Conservation (phyloP, 345 rosid species). For the Bruguiera parviflora region DNA sequence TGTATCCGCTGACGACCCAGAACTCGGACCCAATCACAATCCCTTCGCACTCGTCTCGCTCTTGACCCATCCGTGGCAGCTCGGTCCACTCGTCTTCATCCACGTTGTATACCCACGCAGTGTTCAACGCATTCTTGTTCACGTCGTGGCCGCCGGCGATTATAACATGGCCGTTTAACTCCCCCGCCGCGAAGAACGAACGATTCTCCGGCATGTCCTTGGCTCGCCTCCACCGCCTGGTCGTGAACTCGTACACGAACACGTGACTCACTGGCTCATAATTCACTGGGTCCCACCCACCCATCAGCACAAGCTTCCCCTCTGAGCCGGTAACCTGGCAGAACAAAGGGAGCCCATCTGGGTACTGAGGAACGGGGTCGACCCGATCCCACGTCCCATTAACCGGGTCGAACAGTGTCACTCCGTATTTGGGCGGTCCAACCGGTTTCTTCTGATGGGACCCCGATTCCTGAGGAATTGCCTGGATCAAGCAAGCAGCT, state of each 20-base stretch:
- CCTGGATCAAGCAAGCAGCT: constrained; percentile 57
- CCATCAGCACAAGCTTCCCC: constrained; percentile 57
- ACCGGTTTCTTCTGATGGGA: constrained; percentile 26
- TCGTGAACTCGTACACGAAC: constrained; percentile 48
- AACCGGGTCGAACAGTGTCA: constrained; percentile 44
- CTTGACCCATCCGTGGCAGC: constrained; percentile 47
- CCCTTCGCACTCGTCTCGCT: constrained; percentile 76
- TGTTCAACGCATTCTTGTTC: constrained; percentile 59
- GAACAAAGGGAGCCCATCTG: constrained; percentile 57
- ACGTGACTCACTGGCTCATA: constrained; percentile 53
- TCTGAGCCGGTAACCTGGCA: constrained; percentile 52
- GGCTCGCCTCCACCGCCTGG: constrained; percentile 47
- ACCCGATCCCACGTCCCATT: constrained; percentile 41
- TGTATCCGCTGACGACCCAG: constrained; percentile 68
- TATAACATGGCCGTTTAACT: constrained; percentile 28
- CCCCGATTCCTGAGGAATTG: constrained; percentile 6
- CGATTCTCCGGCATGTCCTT: constrained; percentile 51
- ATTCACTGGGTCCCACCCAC: constrained; percentile 67
- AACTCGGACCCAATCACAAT: constrained; percentile 46
- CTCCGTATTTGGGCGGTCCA: constrained; percentile 31
- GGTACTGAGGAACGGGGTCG: constrained; percentile 40
- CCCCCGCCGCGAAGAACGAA: constrained; percentile 57
- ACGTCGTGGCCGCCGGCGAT: constrained; percentile 70
- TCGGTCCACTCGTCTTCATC: constrained; percentile 51
- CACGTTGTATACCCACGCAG: constrained; percentile 60